Percentiles rank a stretch among this genome's conserved stretches.
These are phyloP conservation scores for Rubia balearica DNA, from an alignment of 305 asterid species.

Conservation along the genomic window DNA sequence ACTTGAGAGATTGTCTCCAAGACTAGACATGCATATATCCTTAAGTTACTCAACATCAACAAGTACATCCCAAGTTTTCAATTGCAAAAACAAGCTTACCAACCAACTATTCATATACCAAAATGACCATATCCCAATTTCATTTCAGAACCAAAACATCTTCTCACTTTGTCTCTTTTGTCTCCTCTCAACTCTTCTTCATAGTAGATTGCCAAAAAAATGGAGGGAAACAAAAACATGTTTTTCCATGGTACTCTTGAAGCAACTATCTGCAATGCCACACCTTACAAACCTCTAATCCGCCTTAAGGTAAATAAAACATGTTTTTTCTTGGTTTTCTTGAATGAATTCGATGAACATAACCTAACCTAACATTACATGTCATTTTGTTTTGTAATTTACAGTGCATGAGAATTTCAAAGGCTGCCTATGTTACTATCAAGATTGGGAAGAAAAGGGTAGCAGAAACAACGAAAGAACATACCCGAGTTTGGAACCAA, in stretches of 20 bases:
- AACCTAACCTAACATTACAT: background rate
- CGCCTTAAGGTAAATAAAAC: slow-evolving; percentile 36
- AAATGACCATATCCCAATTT: slow-evolving; percentile 2
- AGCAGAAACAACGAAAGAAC: slow-evolving; percentile 57
- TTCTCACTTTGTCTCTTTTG: slow-evolving; percentile 11
- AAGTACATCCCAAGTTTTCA: slow-evolving; percentile 33
- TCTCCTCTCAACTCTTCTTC: background rate
- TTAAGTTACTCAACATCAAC: slow-evolving; percentile 36
- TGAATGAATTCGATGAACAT: background rate
- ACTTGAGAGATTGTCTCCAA: slow-evolving; percentile 43
- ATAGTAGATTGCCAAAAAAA: slow-evolving; percentile 16
- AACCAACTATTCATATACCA: slow-evolving; percentile 23
- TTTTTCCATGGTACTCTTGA: slow-evolving; percentile 89
- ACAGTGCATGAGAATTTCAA: slow-evolving; percentile 56
- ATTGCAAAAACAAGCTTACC: slow-evolving; percentile 37
- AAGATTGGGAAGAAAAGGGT: slow-evolving; percentile 53
- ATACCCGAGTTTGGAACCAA: slow-evolving; percentile 64
- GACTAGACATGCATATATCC: slow-evolving; percentile 37
- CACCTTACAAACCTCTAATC: slow-evolving; percentile 32
- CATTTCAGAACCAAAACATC: slow-evolving; percentile 11
- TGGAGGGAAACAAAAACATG: slow-evolving; percentile 45
- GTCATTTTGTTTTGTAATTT: slow-evolving; percentile 2
- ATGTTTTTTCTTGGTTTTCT: background rate
- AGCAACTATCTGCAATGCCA: slow-evolving; percentile 71
- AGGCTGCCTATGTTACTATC: slow-evolving; percentile 61